Conservation (phyloP, 1,284 basidiomycete species). For the Tylopilus microsporus region DNA sequence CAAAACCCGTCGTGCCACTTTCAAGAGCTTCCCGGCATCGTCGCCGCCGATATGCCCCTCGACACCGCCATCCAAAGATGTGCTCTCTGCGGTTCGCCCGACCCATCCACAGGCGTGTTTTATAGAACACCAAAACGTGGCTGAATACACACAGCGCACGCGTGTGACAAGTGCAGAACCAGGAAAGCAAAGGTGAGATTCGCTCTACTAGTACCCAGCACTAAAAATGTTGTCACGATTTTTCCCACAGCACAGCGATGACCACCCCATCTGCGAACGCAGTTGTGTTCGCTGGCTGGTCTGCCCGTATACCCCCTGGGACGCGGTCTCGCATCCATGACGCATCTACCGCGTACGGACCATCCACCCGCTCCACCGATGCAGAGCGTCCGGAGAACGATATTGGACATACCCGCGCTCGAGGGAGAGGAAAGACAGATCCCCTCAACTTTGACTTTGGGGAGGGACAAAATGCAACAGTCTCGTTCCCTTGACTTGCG, state of each 20-base stretch:
- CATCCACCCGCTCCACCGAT: no score
- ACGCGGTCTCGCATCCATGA: no score
- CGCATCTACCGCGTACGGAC: neutral
- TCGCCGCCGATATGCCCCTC: no score
- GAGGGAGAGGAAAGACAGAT: neutral
- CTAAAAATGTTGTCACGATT: neutral
- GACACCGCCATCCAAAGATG: no score
- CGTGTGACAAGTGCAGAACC: slow-evolving; percentile 60
- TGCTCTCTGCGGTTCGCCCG: slow-evolving; percentile 42
- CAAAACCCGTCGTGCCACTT: no score
- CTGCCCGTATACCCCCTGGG: slow-evolving; percentile 47
- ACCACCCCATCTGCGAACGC: slow-evolving; percentile 54
- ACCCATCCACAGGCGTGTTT: slow-evolving; percentile 55
- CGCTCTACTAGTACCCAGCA: no score
- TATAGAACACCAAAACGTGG: slow-evolving; percentile 50
- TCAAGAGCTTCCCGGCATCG: no score
- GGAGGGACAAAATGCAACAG: neutral
- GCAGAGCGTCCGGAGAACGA: no score
- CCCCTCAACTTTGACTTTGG: neutral
- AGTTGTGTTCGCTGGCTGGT: slow-evolving; percentile 45
- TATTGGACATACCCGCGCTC: no score
- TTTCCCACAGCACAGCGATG: slow-evolving; percentile 49
- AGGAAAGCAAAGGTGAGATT: slow-evolving; percentile 45
- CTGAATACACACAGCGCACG: slow-evolving; percentile 53
- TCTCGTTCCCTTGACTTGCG: no score